phyloP scores from a whole-genome alignment of 2,329 filamentous ascomycete species.

The Dothidotthia symphoricarpi region DNA sequence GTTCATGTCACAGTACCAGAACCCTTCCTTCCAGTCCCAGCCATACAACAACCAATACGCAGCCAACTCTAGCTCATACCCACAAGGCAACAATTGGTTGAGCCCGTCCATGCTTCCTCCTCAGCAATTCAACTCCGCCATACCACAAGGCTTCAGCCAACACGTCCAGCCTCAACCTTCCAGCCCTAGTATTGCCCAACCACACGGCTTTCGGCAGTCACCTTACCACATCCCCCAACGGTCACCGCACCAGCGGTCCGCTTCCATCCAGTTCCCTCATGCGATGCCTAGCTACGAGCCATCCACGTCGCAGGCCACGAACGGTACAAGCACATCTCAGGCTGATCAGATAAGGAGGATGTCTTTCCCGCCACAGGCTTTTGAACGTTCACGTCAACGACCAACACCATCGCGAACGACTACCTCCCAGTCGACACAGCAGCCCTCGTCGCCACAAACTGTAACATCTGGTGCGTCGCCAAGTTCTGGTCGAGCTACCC shows the following conservation, averaged over 20 bases:
- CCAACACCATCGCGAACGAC: slow-evolving; percentile 23
- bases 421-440: slow-evolving; percentile 20
- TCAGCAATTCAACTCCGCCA: slow-evolving; percentile 33
- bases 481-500: slow-evolving; percentile 21
- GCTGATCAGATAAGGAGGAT: slow-evolving; percentile 41
- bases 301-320: slow-evolving; percentile 17
- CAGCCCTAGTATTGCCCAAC: slow-evolving; percentile 25
- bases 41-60: slow-evolving; percentile 18
- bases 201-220: slow-evolving; percentile 42
- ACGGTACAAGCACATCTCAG: slow-evolving; percentile 18
- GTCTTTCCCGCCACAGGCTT: slow-evolving; percentile 44
- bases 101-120: slow-evolving; percentile 37
- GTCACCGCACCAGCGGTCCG: slow-evolving; percentile 43
- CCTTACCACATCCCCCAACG: slow-evolving; percentile 49
- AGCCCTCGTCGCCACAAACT: slow-evolving; percentile 28
- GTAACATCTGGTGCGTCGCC: slow-evolving; percentile 12
- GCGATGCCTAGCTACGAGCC: slow-evolving; percentile 33
- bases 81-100: slow-evolving; percentile 26
- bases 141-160: slow-evolving; percentile 21
- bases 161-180: slow-evolving; percentile 14
- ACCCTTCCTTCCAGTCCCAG: slow-evolving; percentile 14
- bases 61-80: slow-evolving; percentile 21
- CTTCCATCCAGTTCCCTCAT: slow-evolving; percentile 47
- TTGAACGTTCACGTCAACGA: slow-evolving; percentile 20
- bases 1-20: slow-evolving; percentile 34